These are phyloP conservation scores for Cytospora mali DNA, from an alignment of 2,329 filamentous ascomycete genomes.

Conservation along the genomic window DNA sequence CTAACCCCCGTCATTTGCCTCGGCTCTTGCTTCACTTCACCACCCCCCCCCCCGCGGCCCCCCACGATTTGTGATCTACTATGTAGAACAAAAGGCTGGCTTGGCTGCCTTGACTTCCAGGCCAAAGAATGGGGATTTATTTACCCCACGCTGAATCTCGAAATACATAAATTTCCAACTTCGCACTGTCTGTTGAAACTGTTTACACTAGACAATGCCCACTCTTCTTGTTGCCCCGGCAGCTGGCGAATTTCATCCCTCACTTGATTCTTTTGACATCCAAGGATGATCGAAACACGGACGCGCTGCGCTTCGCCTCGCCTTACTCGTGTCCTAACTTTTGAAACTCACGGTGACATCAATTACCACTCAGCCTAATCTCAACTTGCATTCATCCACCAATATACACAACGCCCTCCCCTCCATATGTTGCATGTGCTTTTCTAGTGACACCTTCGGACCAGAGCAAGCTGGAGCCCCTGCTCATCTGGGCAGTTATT, in stretches of 20 bases:
- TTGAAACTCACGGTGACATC: background rate
- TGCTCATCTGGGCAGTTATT: background rate
- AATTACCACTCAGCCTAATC: background rate
- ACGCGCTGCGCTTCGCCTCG: conserved; percentile 12
- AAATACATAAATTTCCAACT: background rate
- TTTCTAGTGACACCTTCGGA: background rate
- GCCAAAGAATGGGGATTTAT: background rate
- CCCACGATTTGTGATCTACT: background rate
- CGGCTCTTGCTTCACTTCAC: background rate
- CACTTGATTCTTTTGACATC: background rate
- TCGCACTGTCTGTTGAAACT: conserved; percentile 7
- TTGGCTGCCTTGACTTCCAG: background rate
- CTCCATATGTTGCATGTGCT: background rate
- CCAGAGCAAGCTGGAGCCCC: background rate
- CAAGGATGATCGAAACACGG: conserved; percentile 17
- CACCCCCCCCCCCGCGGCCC: too few relatives aligned
- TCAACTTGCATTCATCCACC: too few relatives aligned
- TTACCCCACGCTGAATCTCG: background rate
- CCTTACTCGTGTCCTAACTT: background rate
- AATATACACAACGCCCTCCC: background rate
- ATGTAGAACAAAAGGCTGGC: background rate
- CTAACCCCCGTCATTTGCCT: background rate
- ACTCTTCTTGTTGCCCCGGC: conserved; percentile 16
- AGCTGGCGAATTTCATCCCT: conserved; percentile 7
- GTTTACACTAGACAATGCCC: background rate